Evolutionary conservation across 768 basidiomycete genomes (phyloP).

Genomic region (Amanita polypyramis): DNA sequence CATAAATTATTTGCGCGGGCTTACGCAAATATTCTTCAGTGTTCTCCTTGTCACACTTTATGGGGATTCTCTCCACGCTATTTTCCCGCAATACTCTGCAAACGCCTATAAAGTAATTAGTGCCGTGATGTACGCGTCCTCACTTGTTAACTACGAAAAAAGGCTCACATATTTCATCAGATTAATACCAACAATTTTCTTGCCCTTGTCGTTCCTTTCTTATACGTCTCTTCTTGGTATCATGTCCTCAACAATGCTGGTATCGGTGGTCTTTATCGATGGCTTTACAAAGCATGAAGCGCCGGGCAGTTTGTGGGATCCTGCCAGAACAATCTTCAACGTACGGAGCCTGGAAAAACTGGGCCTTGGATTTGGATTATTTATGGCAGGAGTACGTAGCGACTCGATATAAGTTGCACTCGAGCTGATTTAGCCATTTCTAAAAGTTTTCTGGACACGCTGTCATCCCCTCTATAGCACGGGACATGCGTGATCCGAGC

Average conservation of each 20-base stretch:
- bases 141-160: background rate
- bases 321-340: constrained; percentile 55
- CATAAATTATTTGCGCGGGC: background rate
- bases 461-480: constrained; percentile 80
- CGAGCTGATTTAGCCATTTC: background rate
- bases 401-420: background rate
- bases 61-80: constrained; percentile 72
- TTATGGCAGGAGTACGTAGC: constrained; percentile 77
- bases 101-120: constrained; percentile 70
- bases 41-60: constrained; percentile 86
- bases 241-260: constrained; percentile 63
- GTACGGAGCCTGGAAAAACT: constrained; percentile 46
- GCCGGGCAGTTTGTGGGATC: constrained; percentile 76
- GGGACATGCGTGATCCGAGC: constrained; percentile 80
- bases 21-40: constrained; percentile 22
- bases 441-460: constrained; percentile 82
- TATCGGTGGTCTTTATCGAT: constrained; percentile 72
- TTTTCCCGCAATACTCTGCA: constrained; percentile 58
- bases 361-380: constrained; percentile 76
- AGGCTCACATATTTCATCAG: constrained; percentile 24
- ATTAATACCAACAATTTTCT: constrained; percentile 73
- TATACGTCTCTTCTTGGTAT: constrained; percentile 85
- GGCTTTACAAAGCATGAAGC: constrained; percentile 61
- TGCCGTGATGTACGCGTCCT: constrained; percentile 48
- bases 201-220: constrained; percentile 80